Conservation (phyloP, 1,284 basidiomycete genomes). For the Irpex sp. region DNA sequence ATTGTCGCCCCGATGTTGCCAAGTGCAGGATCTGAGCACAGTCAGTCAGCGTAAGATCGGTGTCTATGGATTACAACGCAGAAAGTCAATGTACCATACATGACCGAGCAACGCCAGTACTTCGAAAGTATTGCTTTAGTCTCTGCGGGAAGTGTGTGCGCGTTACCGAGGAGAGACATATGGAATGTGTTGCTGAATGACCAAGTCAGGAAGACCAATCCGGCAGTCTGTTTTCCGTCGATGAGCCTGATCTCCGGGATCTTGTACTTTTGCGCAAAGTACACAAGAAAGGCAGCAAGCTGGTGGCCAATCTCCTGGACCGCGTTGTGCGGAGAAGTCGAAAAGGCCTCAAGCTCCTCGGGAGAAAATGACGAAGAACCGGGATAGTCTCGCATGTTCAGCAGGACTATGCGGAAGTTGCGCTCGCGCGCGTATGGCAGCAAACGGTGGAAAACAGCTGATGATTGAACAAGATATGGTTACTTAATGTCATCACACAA, state of each 20-base stretch:
- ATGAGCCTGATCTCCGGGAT: conserved; percentile 63
- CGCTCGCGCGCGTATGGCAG: conserved; percentile 10
- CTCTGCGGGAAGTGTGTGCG: conserved; percentile 53
- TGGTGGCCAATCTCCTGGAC: conserved; percentile 57
- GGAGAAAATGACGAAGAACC: conserved; percentile 13
- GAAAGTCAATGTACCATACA: neutral
- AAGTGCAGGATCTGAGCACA: neutral
- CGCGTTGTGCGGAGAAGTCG: neutral
- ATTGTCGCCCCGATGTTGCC: neutral
- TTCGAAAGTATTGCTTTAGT: conserved; percentile 41
- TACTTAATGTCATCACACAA: neutral
- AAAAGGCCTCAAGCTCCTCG: conserved; percentile 11
- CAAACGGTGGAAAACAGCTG: conserved; percentile 7
- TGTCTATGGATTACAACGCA: neutral
- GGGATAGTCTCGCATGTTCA: conserved; percentile 19
- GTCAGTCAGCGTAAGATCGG: neutral
- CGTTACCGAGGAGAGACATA: conserved; percentile 58
- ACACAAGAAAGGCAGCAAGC: conserved; percentile 76
- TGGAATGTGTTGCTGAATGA: conserved; percentile 54
- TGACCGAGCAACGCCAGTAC: neutral
- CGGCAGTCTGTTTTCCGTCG: conserved; percentile 49
- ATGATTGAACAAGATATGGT: neutral
- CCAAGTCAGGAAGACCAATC: conserved; percentile 50
- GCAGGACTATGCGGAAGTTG: conserved; percentile 14
- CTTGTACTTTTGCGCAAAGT: conserved; percentile 85